Evolutionary conservation across 2,329 filamentous ascomycete genomes (phyloP), one percentile per base, ranked within the genome.

Genomic region (Trichoderma sp.): DNA sequence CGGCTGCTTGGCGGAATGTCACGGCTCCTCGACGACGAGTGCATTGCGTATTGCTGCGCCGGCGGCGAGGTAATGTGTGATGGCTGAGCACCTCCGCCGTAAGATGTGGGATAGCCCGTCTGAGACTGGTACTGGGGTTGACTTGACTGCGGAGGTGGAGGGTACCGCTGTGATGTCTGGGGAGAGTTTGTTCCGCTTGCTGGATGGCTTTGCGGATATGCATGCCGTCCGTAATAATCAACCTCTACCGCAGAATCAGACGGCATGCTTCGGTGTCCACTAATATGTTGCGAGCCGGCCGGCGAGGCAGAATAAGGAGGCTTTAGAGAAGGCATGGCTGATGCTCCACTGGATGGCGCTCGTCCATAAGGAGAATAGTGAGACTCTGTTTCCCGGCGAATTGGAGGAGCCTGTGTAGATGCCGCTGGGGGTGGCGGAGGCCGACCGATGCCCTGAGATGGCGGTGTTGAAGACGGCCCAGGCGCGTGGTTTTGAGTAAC

Each of bases 291-390:
- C 8, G 82, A 71, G 68, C 84, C 83, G 34, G 68, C 69, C 8
- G 86, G 84, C 5, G 86, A 87, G 52, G 83, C 81, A 7, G 79
- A 78, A 59, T 82, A 83, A 4, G 81, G 79, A 5, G 86, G 84
- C 75, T 88, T 88, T 63, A 88, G 77, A 5, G 85, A 78, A 19
- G 86, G 84, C 78, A 88, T 87, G 8, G 78, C 81, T 3, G 84
- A 81, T 71, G 74, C 78, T 75, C 70, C 81, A 15, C 72, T 71
- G 7, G 74, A 70, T 12, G 75, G 70, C 32, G 73, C 61, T 42
- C 77, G 81, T 29, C 78, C 74, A 68, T 85, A 88, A 0, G 81
- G 76, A 27, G 81, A 78, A 65, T 85, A 87, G 27, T 79, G 77
- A 12, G 82, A 75, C 50, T 86, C 84, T 12, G 80, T 74, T 61